Evolutionary conservation across 2,329 filamentous ascomycete genomes (phyloP).

Genomic region (Grosmannia clavigera): DNA sequence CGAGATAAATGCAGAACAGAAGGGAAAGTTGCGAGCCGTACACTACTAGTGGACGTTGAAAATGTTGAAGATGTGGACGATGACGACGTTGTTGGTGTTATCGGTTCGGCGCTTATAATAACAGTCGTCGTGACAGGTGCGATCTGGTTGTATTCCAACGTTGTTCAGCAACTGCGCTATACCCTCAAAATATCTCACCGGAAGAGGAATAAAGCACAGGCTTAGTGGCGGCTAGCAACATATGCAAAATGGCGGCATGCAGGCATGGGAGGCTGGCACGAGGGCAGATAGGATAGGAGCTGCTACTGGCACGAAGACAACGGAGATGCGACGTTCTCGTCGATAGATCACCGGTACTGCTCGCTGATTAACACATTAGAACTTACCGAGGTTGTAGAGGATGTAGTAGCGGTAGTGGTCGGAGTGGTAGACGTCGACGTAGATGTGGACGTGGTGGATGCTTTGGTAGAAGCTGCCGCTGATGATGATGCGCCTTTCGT

Average conservation of each 20-base stretch:
- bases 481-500: slow-evolving; percentile 24
- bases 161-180: slow-evolving; percentile 2
- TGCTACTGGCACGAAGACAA: neutral
- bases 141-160: neutral
- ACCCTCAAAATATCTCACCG: neutral
- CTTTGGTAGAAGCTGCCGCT: neutral
- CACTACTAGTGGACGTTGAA: slow-evolving; percentile 6
- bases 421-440: neutral
- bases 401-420: neutral
- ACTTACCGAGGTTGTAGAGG: slow-evolving; percentile 7
- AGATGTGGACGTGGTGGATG: neutral
- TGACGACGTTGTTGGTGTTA: neutral
- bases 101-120: neutral
- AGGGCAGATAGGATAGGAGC: slow-evolving; percentile 1
- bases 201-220: neutral
- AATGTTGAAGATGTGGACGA: neutral
- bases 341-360: neutral
- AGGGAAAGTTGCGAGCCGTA: slow-evolving; percentile 2
- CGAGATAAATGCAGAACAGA: neutral
- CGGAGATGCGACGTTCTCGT: neutral
- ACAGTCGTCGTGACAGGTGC: neutral
- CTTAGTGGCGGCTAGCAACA: neutral
- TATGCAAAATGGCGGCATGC: neutral
- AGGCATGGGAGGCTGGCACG: neutral
- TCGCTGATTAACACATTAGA: neutral